phyloP scores from a whole-genome alignment of 164 flowering plant species.

The Kalanchoe fedtschenkoi region DNA sequence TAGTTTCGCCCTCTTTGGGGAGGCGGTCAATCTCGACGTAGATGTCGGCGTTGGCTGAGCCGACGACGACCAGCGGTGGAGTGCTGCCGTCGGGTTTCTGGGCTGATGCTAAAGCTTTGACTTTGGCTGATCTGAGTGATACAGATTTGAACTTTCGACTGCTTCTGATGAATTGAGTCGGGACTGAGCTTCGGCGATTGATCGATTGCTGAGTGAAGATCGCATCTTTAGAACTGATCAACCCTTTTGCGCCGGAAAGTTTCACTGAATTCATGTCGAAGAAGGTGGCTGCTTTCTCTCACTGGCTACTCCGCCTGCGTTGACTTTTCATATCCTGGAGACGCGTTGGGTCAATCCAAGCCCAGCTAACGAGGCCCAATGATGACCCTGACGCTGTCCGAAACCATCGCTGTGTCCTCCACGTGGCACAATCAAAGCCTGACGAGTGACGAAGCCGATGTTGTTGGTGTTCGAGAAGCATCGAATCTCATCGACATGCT shows the following conservation, averaged over 20 bases:
- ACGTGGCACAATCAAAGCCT: not conserved
- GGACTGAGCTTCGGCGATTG: not conserved
- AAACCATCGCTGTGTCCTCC: too few species aligned
- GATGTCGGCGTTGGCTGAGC: constrained; percentile 90
- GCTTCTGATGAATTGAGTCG: not conserved
- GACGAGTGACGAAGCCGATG: not conserved
- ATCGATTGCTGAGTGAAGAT: not conserved
- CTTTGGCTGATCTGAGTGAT: not conserved
- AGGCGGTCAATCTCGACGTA: constrained; percentile 73
- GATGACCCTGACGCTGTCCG: too few species aligned
- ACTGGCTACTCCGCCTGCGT: not conserved
- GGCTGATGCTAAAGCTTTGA: not conserved
- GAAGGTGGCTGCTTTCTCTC: not conserved
- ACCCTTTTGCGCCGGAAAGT: not conserved
- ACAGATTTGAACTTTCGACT: not conserved
- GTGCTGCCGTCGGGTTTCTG: not conserved
- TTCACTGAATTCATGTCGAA: not conserved
- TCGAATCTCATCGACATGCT: not conserved
- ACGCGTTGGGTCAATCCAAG: not conserved
- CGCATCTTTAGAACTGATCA: not conserved
- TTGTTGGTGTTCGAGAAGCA: not conserved
- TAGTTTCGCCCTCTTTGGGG: constrained; percentile 74
- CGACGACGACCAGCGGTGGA: constrained; percentile 76
- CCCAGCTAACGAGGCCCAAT: not conserved
- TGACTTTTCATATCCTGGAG: not conserved